Conservation (phyloP, 805 yeast genomes). For the Candida anglica region DNA sequence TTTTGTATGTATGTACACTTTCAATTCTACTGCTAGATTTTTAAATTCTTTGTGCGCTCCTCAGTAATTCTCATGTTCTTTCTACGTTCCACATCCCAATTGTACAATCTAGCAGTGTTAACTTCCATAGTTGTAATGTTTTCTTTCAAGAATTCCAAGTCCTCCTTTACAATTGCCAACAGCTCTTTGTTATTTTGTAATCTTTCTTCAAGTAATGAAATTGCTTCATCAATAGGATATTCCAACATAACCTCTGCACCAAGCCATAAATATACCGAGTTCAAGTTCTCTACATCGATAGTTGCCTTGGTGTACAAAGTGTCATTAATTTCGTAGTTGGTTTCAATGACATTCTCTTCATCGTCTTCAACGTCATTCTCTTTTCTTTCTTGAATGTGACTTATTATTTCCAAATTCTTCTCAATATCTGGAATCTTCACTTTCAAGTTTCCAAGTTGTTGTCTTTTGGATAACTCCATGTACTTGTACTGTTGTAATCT, state of each 20-base stretch:
- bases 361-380: conserved; percentile 22
- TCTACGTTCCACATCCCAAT: conserved; percentile 83
- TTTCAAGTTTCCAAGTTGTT: conserved; percentile 48
- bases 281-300: conserved; percentile 52
- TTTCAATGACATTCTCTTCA: conserved; percentile 37
- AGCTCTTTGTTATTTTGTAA: conserved; percentile 59
- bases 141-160: conserved; percentile 76
- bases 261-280: conserved; percentile 82
- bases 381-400: conserved; percentile 50
- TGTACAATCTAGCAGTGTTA: conserved; percentile 87
- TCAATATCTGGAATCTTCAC: conserved; percentile 87
- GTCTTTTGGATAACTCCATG: conserved; percentile 64
- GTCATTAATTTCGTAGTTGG: conserved; percentile 91
- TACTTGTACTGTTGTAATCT: conserved; percentile 85
- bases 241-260: conserved; percentile 98
- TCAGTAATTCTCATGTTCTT: conserved; percentile 42
- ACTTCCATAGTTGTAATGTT: conserved; percentile 98
- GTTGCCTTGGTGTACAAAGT: conserved; percentile 84
- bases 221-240: conserved; percentile 86
- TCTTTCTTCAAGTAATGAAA: conserved; percentile 59
- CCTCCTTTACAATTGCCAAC: conserved; percentile 67
- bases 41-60: conserved; percentile 27
- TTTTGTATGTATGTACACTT: no score
- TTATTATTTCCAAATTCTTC: conserved; percentile 75
- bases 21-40: no score